Evolutionary conservation across 495 filamentous ascomycete species (phyloP), one percentile per base, ranked within the genome.

Genomic region (Eremomyces bilateralis): DNA sequence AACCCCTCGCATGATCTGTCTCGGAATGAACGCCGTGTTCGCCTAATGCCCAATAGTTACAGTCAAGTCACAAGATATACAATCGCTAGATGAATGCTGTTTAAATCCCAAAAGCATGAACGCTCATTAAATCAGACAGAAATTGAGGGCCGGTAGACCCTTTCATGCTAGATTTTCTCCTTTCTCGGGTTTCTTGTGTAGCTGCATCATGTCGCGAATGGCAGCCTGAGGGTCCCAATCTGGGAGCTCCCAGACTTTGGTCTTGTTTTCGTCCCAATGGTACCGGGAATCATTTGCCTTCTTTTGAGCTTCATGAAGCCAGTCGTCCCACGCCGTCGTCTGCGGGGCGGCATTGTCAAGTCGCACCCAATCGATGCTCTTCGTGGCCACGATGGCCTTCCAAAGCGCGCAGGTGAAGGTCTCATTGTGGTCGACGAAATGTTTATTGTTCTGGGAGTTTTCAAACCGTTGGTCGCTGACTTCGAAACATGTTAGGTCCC

Each of bases 321-420:
- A 62, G 1, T 35, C 11, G 3, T 53, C 37, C 59, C 59, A 62
- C 3, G 42, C 49, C 24, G 37, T 25, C 11, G 51, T 60, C 19
- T 46, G 45, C n/a, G 59, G 59, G 15, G 49, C 50, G 4, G 57
- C 47, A 20, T 49, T 39, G 28, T 49, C 47, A 18, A 27, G 34
- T 25, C 27, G 24, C 0, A 55, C 48, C 59, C 59, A 63, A 3
- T 51, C 42, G 1, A 35, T 51, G 34, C 38, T 51, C 28, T 51
- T 44, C 8, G 54, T 51, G 3, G 61, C 39, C 4, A 58, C 42
- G 31, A 63, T 59, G 2, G 47, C 53, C 37, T 56, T 57, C 56
- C 54, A 62, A 5, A 63, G 48, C 2, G 59, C 59, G 15, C 49
- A 42, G 0, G 59, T 63, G 40, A 56, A 61, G 17, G 43, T 48